These are phyloP conservation scores for Rhodamnia rubescens DNA, from an alignment of 345 rosid species.

Conservation along the genomic window DNA sequence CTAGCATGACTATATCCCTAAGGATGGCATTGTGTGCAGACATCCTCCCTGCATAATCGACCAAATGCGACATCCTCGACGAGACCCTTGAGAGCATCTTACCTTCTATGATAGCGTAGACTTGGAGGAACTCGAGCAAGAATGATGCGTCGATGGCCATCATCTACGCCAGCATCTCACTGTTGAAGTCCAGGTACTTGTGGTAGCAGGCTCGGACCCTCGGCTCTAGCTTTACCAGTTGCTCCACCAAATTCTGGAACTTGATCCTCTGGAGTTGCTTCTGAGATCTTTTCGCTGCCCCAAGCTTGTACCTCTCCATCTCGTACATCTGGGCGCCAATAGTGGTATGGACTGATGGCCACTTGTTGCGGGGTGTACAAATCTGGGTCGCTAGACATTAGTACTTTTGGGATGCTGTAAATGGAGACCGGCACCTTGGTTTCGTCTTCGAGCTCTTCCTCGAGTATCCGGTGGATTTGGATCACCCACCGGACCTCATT, in stretches of 20 bases:
- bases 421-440: constrained; percentile 32
- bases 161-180: constrained; percentile 65
- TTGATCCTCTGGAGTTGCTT: constrained; percentile 10
- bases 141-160: constrained; percentile 73
- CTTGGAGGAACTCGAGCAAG: constrained; percentile 53
- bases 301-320: constrained; percentile 53
- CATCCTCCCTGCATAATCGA: constrained; percentile 23
- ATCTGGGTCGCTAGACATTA: constrained; percentile 36
- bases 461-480: constrained; percentile 38
- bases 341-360: constrained; percentile 74
- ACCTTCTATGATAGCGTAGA: constrained; percentile 23
- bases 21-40: constrained; percentile 38
- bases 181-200: constrained; percentile 28
- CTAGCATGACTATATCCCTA: constrained; percentile 59
- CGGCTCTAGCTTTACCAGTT: constrained; percentile 19
- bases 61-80: constrained; percentile 26
- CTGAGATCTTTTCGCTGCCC: constrained; percentile 44
- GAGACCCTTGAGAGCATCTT: constrained; percentile 19
- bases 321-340: constrained; percentile 60
- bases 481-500: constrained; percentile 55
- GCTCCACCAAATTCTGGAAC: constrained; percentile 40
- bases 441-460: constrained; percentile 45
- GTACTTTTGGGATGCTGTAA: constrained; percentile 52
- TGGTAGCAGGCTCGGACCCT: constrained; percentile 53
- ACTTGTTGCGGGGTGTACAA: constrained; percentile 61